phyloP scores from a whole-genome alignment of 768 basidiomycete species.

The Mycena rebaudengoi region DNA sequence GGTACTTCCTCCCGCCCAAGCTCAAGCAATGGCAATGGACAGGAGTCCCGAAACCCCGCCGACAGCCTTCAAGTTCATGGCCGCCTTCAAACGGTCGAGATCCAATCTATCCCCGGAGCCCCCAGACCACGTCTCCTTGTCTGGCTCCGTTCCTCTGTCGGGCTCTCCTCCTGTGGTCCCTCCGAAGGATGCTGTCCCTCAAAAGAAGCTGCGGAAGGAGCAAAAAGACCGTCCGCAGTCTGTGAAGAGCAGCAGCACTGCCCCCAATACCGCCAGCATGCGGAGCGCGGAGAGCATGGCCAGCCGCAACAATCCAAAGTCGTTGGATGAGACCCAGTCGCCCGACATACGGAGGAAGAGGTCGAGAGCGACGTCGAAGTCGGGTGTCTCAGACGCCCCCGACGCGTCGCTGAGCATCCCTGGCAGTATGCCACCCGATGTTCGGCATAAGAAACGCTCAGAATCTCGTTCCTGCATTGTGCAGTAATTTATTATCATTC shows the following conservation, averaged over 20 bases:
- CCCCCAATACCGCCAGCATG: slow-evolving; percentile 60
- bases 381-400: slow-evolving; percentile 39
- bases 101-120: slow-evolving; percentile 63
- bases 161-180: slow-evolving; percentile 37
- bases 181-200: slow-evolving; percentile 36
- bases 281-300: slow-evolving; percentile 59
- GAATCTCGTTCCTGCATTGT: slow-evolving; percentile 55
- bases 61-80: slow-evolving; percentile 70
- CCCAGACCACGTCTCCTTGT: slow-evolving; percentile 36
- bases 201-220: slow-evolving; percentile 42
- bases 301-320: slow-evolving; percentile 43
- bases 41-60: slow-evolving; percentile 56
- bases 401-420: slow-evolving; percentile 39
- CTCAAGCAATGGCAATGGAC: too few relatives aligned
- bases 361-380: slow-evolving; percentile 44
- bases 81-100: slow-evolving; percentile 70
- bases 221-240: slow-evolving; percentile 63
- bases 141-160: slow-evolving; percentile 38
- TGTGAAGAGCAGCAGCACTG: slow-evolving; percentile 65
- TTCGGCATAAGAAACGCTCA: slow-evolving; percentile 47
- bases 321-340: slow-evolving; percentile 37
- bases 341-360: slow-evolving; percentile 33
- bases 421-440: slow-evolving; percentile 45
- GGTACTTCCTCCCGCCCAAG: slow-evolving; percentile 40
- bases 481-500: slow-evolving; percentile 46